A percentile compares a stretch with the other conserved stretches of the same genome.
Evolutionary conservation across 2,329 filamentous ascomycete species (phyloP).

Genomic region (Scolecobasidium constrictum): DNA sequence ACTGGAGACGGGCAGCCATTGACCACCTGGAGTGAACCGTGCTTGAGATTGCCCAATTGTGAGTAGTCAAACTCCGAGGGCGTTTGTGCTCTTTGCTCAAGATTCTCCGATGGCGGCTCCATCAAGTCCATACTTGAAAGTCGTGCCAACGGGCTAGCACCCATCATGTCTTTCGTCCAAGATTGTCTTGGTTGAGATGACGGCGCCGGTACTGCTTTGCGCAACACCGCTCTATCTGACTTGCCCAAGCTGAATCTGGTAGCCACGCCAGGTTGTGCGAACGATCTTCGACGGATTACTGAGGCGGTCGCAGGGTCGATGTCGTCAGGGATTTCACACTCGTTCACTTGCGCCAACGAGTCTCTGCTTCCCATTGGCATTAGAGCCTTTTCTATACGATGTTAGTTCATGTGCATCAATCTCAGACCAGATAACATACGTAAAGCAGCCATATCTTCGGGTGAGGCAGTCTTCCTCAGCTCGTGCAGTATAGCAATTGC

Average conservation of each 20-base stretch:
- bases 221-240: not conserved
- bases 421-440: conserved; percentile 18
- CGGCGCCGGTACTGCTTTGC: not conserved
- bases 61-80: conserved; percentile 31
- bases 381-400: conserved; percentile 11
- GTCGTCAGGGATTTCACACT: not conserved
- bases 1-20: conserved; percentile 37
- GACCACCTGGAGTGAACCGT: conserved; percentile 34
- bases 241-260: conserved; percentile 19
- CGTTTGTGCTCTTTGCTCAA: conserved; percentile 21
- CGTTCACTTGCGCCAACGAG: not conserved
- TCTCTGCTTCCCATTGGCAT: conserved; percentile 7
- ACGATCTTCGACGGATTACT: conserved; percentile 24
- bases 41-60: conserved; percentile 29
- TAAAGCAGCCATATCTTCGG: conserved; percentile 35
- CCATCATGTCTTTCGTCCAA: conserved; percentile 20
- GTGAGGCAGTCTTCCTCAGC: conserved; percentile 35
- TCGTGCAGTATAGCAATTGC: conserved; percentile 35
- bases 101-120: not conserved
- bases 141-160: conserved; percentile 15
- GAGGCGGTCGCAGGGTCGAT: conserved; percentile 2
- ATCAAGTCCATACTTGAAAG: conserved; percentile 13
- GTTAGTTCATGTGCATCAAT: not conserved
- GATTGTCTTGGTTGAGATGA: conserved; percentile 11
- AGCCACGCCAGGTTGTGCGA: conserved; percentile 29